Evolutionary conservation across 768 basidiomycete species (phyloP), one percentile per base, ranked within the genome.

Genomic region (Tylopilus subfusipes): DNA sequence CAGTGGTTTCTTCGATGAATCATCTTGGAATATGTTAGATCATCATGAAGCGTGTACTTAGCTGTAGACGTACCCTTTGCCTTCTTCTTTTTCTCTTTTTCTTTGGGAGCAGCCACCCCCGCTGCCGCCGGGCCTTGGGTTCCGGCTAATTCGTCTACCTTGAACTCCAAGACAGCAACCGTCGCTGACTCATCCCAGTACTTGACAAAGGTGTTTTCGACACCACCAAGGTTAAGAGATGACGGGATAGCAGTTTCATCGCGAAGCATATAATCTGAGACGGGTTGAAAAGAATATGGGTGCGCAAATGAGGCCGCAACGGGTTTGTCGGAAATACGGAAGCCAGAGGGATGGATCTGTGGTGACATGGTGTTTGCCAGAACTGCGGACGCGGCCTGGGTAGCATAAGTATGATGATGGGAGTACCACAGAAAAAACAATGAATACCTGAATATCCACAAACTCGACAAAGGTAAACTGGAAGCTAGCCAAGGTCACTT

Each of bases 381-480:
- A 10, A 94, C 84, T 0, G 82, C 76, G 5, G 90, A 81, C 2
- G 96, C 93, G 19, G 90, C 86, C 92, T 98, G 36, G 36, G 29
- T 49, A 52, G 25, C 9, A 48, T 57, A 54, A 65, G 57, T 58
- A 19, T 59, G 31, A 27, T 7, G 48, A 8, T 38, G 48, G 16
- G 25, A 24, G 6, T 36, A 46, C 24, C 38, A 18, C 29, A 22
- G 30, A 29, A 45, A 25, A n/a, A 24, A 31, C 1, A 42, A 42
- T 3, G 21, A 64, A 58, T 72, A 95, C 96, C 78, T 88, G 83
- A 7, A 85, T 70, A 59, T 95, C 90, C 18, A 88, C 76, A 61
- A 98, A 92, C 64, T 98, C 94, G 11, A 97, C 90, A 66, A 99
- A 98, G 0, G 90, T 85, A 67, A 95, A 96, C 12, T 97, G 92